Evolutionary conservation across 345 rosid genomes (phyloP), one percentile per base, ranked within the genome.

Genomic region (Salix brachista): DNA sequence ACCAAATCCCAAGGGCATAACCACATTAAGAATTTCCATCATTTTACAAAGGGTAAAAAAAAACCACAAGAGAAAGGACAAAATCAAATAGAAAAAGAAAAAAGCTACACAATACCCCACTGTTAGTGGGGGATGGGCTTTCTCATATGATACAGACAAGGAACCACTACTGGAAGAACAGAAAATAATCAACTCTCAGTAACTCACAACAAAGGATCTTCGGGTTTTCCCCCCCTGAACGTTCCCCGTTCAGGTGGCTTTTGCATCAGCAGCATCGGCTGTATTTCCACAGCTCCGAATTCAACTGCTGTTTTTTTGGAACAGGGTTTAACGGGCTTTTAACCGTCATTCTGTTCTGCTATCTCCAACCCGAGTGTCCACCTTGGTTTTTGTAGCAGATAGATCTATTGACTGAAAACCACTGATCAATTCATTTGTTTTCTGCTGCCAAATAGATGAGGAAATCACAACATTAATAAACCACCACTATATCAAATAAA

Each of bases 361-460:
- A 9, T 19, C 61, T 44, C n/a, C 54, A 6, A 14, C 46, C 12
- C 25, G 32, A 42, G 70, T 4, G 41, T 65, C 61, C 10, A 28
- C 75, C 39, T 60, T 50, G 11, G 41, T 68, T 41, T 72, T 58
- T 1, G 25, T 62, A 46, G 62, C n/a, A 36, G 80, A 68, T 68
- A 76, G 32, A 32, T 52, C 73, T 25, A 62, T 11, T 10, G 73
- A 67, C 64, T 75, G 72, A 16, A 82, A 39, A 68, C 52, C 39
- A 21, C 56, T 8, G 23, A 66, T 36, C 48, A 74, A 46, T n/a
- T 67, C 85, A 74, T 77, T 65, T 58, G 64, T 71, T 71, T 61
- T 74, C 61, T 25, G 67, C 77, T 64, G 76, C 28, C 52, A 23
- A 13, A 68, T 34, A 78, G 37, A 58, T 37, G 18, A 13, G 65